Percentiles rank a stretch among this genome's conserved stretches.
These are phyloP conservation scores for Skeletonema tropicum DNA, from an alignment of 108 stramenopile genomes.

Conservation along the genomic window DNA sequence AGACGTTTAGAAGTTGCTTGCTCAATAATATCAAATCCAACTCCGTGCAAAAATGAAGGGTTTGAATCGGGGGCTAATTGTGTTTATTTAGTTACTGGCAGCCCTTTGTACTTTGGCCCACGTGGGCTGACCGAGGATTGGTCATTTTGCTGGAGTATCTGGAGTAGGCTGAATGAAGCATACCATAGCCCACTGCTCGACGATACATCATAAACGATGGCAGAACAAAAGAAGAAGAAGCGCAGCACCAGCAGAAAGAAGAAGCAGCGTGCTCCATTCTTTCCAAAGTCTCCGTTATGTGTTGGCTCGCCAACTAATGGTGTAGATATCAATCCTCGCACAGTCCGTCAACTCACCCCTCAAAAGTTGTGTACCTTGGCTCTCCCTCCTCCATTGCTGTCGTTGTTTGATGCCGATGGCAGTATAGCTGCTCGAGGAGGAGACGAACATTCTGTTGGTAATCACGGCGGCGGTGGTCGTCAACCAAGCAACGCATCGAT, in stretches of 20 bases:
- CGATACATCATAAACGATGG: too few species aligned
- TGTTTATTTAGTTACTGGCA: too few species aligned
- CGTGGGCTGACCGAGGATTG: too few species aligned
- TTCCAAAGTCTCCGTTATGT: conserved; percentile 15
- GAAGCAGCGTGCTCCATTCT: conserved; percentile 20
- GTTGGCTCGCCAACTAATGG: conserved; percentile 24
- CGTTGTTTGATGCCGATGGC: conserved; percentile 18
- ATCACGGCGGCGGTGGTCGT: neutral
- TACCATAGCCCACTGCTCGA: too few species aligned
- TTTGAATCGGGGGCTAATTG: too few species aligned
- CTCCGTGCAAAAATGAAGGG: too few species aligned
- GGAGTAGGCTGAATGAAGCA: too few species aligned
- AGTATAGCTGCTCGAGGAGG: conserved; percentile 6
- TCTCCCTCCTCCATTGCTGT: conserved; percentile 30
- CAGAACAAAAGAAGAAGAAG: neutral
- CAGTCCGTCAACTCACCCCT: conserved; percentile 34
- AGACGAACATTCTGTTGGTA: neutral
- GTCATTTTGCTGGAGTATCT: too few species aligned
- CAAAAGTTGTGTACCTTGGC: conserved; percentile 29
- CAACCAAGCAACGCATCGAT: conserved; percentile 34
- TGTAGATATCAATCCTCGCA: conserved; percentile 8
- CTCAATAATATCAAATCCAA: too few species aligned
- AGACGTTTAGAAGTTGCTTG: too few species aligned
- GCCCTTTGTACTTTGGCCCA: too few species aligned
- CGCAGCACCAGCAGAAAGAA: neutral